These are phyloP conservation scores for Claviceps pusilla DNA, from an alignment of 2,329 filamentous ascomycete species.

Conservation along the genomic window DNA sequence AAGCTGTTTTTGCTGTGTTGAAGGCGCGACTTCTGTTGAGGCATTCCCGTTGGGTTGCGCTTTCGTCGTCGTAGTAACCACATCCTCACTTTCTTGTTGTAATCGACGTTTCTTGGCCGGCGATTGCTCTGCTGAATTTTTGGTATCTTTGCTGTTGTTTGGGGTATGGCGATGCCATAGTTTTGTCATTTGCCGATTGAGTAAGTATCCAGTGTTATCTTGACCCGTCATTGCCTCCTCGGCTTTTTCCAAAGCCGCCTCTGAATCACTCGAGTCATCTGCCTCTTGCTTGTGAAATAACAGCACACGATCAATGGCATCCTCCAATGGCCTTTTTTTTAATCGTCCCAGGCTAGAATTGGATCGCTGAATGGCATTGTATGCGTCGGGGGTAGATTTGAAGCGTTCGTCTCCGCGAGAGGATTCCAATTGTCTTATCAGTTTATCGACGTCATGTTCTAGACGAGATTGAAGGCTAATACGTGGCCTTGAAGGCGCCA, in stretches of 20 bases:
- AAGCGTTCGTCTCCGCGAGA: constrained; percentile 29
- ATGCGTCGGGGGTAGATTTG: constrained; percentile 45
- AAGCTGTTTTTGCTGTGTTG: constrained; percentile 14
- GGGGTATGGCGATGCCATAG: constrained; percentile 20
- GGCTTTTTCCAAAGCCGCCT: constrained; percentile 31
- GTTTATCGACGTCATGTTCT: constrained; percentile 62
- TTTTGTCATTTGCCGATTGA: constrained; percentile 28
- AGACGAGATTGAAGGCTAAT: constrained; percentile 22
- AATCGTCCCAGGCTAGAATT: constrained; percentile 76
- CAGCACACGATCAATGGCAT: constrained; percentile 71
- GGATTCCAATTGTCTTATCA: constrained; percentile 62
- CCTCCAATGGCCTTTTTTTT: constrained; percentile 68
- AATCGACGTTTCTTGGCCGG: constrained; percentile 20
- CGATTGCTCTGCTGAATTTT: constrained; percentile 10
- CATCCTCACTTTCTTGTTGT: constrained; percentile 14
- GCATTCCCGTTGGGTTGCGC: not conserved
- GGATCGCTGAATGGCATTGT: constrained; percentile 66
- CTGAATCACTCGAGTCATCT: constrained; percentile 37
- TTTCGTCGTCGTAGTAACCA: constrained; percentile 4
- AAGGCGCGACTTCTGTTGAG: not conserved
- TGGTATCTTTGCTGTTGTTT: not conserved
- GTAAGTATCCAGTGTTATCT: constrained; percentile 22
- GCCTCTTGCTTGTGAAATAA: constrained; percentile 54
- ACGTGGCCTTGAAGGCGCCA: constrained; percentile 2
- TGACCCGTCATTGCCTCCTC: constrained; percentile 20